Evolutionary conservation across 805 yeast genomes (phyloP).

Genomic region (Priceomyces castillae): DNA sequence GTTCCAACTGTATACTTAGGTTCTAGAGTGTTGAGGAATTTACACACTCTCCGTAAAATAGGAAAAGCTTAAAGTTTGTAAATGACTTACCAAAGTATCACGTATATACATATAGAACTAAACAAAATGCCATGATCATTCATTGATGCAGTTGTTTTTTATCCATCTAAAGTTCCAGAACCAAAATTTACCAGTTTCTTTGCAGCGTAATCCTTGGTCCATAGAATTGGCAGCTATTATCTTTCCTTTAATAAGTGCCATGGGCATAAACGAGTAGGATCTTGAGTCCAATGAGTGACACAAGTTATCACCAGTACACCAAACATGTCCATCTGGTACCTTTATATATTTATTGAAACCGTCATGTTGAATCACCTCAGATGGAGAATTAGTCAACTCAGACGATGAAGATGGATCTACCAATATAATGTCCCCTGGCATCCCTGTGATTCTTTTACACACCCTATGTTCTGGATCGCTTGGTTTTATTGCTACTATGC

Average conservation of each 20-base stretch:
- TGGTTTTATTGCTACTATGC: constrained; percentile 86
- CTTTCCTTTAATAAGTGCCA: constrained; percentile 85
- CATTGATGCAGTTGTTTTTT: constrained; percentile 41
- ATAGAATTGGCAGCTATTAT: constrained; percentile 63
- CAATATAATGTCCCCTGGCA: constrained; percentile 88
- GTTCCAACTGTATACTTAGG: constrained; percentile 60
- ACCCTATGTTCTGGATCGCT: constrained; percentile 82
- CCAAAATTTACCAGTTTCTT: constrained; percentile 25
- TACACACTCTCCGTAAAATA: constrained; percentile 29
- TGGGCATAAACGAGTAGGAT: constrained; percentile 83
- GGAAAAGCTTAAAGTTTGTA: constrained; percentile 20
- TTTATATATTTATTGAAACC: constrained; percentile 57
- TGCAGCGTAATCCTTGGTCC: constrained; percentile 45
- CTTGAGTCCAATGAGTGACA: constrained; percentile 86
- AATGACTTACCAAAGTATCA: not conserved
- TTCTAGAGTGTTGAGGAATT: constrained; percentile 58
- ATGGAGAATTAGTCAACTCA: constrained; percentile 31
- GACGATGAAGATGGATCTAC: constrained; percentile 74
- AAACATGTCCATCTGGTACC: constrained; percentile 92
- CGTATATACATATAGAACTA: constrained; percentile 2
- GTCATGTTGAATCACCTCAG: constrained; percentile 29
- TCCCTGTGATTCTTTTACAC: constrained; percentile 90
- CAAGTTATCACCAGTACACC: constrained; percentile 96
- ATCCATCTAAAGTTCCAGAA: constrained; percentile 58
- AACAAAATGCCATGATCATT: constrained; percentile 1